A percentile compares a stretch with the other conserved stretches of the same genome.
Evolutionary conservation across 805 yeast genomes (phyloP).

Genomic region (Clavispora vitiphila): DNA sequence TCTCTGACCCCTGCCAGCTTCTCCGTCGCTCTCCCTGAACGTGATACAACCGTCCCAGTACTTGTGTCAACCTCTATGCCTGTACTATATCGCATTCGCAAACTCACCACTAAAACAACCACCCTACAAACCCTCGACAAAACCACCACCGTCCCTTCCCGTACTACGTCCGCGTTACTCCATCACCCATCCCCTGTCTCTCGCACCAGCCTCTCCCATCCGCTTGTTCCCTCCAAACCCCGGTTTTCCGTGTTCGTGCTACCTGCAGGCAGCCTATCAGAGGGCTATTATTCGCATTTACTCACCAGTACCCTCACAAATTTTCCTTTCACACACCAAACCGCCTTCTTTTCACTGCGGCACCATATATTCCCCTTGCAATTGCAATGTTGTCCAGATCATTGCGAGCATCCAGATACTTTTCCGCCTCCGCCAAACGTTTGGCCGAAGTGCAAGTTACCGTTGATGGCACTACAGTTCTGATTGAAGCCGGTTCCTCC

Average conservation of each 20-base stretch:
- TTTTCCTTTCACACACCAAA: background rate
- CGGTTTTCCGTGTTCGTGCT: background rate
- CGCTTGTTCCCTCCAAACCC: background rate
- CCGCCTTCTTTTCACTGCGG: background rate
- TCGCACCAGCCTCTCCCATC: background rate
- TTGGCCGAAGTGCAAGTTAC: slow-evolving; percentile 54
- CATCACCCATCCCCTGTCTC: background rate
- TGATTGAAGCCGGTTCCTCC: slow-evolving; percentile 81
- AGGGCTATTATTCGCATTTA: slow-evolving; percentile 16
- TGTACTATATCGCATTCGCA: no score
- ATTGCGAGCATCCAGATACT: slow-evolving; percentile 12
- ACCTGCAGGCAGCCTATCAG: slow-evolving; percentile 18
- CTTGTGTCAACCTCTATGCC: no score
- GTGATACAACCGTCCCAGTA: no score
- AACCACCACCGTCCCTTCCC: no score
- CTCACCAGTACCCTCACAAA: slow-evolving; percentile 8
- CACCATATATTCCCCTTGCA: background rate
- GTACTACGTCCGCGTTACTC: no score
- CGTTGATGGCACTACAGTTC: slow-evolving; percentile 68
- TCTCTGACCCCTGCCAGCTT: no score
- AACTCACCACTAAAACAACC: no score
- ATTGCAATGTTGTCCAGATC: slow-evolving; percentile 13
- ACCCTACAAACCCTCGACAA: no score
- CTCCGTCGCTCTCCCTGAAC: no score
- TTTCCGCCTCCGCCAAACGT: slow-evolving; percentile 28